Conservation (phyloP, 345 rosid genomes). For the Dipteronia dyeriana region DNA sequence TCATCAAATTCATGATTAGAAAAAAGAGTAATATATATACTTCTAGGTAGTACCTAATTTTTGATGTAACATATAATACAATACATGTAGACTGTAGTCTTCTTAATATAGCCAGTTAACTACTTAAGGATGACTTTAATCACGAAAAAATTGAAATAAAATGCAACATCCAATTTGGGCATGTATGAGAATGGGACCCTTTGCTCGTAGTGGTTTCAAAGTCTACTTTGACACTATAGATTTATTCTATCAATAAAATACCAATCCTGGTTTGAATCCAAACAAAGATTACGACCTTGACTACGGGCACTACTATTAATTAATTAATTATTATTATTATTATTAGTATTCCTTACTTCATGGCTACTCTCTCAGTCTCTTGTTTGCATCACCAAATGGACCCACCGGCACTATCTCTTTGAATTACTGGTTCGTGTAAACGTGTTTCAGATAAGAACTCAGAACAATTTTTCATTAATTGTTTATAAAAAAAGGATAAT, state of each 20-base stretch:
- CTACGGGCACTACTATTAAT: background rate
- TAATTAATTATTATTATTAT: background rate
- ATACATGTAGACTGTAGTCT: no score
- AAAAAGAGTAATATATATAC: background rate
- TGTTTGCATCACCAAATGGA: background rate
- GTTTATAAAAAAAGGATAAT: no score
- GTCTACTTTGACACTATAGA: background rate
- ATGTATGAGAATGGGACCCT: background rate
- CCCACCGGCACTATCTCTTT: background rate
- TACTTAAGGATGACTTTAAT: background rate
- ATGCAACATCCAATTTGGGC: background rate
- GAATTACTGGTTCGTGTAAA: background rate
- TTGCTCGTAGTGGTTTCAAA: background rate
- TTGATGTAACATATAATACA: background rate
- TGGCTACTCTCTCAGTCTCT: background rate
- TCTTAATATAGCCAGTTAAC: background rate
- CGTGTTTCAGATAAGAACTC: no score
- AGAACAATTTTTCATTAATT: no score
- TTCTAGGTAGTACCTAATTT: background rate
- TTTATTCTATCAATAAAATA: background rate
- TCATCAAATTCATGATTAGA: background rate
- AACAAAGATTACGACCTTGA: background rate
- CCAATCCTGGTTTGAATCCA: background rate
- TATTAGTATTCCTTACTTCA: slow-evolving; percentile 11
- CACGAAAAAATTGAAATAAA: background rate